Base-by-base conservation (phyloP, 202 grass and related monocot species). In the Panicum hallii region DNA sequence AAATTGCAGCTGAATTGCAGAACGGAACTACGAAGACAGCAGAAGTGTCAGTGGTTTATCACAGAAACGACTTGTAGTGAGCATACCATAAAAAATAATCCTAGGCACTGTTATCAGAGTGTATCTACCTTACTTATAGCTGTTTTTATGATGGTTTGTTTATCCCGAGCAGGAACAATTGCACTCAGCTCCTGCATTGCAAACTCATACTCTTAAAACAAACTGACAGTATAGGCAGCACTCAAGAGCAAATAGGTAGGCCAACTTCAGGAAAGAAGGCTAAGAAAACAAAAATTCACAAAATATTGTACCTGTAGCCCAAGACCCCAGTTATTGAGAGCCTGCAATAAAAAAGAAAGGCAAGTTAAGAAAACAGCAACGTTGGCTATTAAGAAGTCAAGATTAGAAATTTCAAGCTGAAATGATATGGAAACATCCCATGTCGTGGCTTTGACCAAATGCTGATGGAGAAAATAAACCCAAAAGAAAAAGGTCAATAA, bases 321-420 rank as follows among this genome's bases (percentile, higher is more conserved):
- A 97, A 99, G 97, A 48, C 93, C 97, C 97, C 93, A 99, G 63
- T 99, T 99, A 79, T 99, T 99, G 66, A 99, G 92, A 84, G 97
- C 97, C 97, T 99, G 79, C 41, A 86, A 89, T 79, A 6, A 60
- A 81, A 77, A 22, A 78, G 10, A 43, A 62, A 91, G 13, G 22
- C 26, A 85, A 68, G 48, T 52, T 88, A 63, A 66, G 42, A 75
- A 22, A 85, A 22, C 77, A 88, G 61, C 50, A 75, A 16, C 50
- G 52, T 28, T 67, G 22, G 56, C 26, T 26, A 63, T 56, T 54
- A 52, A 9, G 43, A 72, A 75, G 15, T 43, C 17, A 86, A 73
- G 48, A 65, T 73, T 77, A 75, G 40, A 16, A 87, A 55, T n/a
- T 87, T 45, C 38, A 74, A 69, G 15, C 40, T 47, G 14, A 80